Evolutionary conservation across 495 filamentous ascomycete species (phyloP), one percentile per base, ranked within the genome.

Genomic region (Aspergillus bertholletiae): DNA sequence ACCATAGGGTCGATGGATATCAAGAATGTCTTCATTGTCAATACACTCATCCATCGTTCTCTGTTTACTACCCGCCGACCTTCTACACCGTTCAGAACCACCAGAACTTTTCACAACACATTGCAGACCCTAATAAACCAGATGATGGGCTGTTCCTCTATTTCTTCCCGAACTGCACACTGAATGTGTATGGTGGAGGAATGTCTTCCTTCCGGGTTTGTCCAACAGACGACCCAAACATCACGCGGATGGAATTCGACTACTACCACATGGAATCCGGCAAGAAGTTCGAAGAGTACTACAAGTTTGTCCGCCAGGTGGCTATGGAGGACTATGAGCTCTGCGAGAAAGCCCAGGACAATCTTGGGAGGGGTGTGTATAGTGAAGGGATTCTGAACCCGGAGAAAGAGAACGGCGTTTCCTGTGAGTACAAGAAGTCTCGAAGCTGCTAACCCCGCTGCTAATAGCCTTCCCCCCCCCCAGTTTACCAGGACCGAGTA

Each of bases 11-110:
- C 15, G 82, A 85, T 51, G 82, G 81, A 15, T 85, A 80, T 51
- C 82, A 85, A 61, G 82, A 85, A 64, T 85, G 82, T 55, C 69
- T 85, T 13, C 82, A 85, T 58, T 85, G 82, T 72, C 79, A 82
- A 61, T 85, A 85, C 63, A 84, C 82, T 0, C 82, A 85, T 53
- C 82, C 82, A 0, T 81, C 80, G 8, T 85, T 85, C 64, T 77
- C 76, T 5, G 65, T 81, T 43, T 78, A 70, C 61, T 85, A 85
- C 34, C 82, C 82, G 5, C 78, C 80, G 5, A 83, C 80, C 0
- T 82, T 76, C 64, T 84, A 84, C 63, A 66, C 72, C 9, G 80
- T 85, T 11, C 74, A 74, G 47, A 83, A 83, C 61, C 78, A 79
- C 54, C 64, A 69, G 28, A 84, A 83, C 58, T 84, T 83, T 64